Evolutionary conservation across 345 rosid genomes (phyloP).

Genomic region (Citrus hindsii): DNA sequence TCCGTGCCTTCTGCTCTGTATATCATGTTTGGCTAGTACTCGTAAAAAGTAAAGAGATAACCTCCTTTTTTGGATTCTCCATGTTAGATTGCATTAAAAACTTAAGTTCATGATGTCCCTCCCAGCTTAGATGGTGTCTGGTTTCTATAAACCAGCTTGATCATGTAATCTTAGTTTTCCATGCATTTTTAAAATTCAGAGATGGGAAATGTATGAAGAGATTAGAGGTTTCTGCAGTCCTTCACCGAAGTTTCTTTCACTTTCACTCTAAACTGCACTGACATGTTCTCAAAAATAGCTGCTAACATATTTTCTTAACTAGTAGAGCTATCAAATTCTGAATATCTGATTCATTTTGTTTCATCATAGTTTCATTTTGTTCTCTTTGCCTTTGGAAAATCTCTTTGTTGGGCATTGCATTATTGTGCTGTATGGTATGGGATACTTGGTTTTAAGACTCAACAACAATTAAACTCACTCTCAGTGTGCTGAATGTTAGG

Average conservation of each 20-base stretch:
- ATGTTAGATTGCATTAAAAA: not conserved
- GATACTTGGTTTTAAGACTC: not conserved
- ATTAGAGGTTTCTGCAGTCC: no score
- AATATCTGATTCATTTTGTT: not conserved
- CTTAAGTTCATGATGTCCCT: not conserved
- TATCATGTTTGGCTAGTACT: not conserved
- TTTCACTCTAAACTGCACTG: not conserved
- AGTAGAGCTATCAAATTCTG: not conserved
- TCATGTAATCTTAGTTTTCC: not conserved
- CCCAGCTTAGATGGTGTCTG: not conserved
- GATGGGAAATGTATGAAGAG: not conserved
- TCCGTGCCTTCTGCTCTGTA: not conserved
- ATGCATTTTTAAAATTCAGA: not conserved
- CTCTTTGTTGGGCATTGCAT: not conserved
- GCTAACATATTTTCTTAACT: not conserved
- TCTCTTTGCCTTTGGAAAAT: not conserved
- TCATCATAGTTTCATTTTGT: not conserved
- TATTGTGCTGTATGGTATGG: not conserved
- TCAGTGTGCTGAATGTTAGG: constrained; percentile 37
- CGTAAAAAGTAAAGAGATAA: not conserved
- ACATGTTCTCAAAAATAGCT: not conserved
- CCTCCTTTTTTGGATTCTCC: not conserved
- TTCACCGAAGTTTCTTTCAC: not conserved
- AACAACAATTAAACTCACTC: not conserved
- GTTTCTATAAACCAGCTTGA: not conserved